Conservation (phyloP, 345 rosid genomes). For the Bruguiera parviflora region DNA sequence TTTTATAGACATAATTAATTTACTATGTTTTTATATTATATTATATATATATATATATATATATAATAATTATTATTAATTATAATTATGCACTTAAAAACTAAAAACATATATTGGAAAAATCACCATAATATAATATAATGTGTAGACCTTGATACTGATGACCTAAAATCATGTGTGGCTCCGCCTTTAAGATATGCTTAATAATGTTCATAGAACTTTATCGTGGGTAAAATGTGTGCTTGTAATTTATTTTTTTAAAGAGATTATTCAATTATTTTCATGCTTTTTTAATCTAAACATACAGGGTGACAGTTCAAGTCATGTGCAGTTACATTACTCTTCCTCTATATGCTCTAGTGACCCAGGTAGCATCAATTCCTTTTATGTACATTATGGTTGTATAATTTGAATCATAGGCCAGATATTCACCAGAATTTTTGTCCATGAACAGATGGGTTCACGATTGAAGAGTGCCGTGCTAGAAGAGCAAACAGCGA, state of each 20-base stretch:
- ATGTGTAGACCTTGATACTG: too few species aligned
- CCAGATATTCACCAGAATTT: not conserved
- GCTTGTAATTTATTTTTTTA: not conserved
- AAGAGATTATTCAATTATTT: too few species aligned
- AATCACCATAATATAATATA: too few species aligned
- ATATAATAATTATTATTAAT: too few species aligned
- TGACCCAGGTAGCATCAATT: slow-evolving; percentile 22
- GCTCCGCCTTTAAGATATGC: too few species aligned
- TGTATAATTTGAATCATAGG: not conserved
- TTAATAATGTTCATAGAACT: too few species aligned
- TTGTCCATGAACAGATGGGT: slow-evolving; percentile 34
- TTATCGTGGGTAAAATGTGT: not conserved
- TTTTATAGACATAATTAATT: too few species aligned
- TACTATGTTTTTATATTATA: too few species aligned
- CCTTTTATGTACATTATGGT: not conserved
- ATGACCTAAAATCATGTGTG: too few species aligned
- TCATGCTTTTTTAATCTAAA: not conserved
- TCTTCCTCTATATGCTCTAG: slow-evolving; percentile 42
- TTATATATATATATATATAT: too few species aligned
- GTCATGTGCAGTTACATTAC: slow-evolving; percentile 43
- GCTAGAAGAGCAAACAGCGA: slow-evolving; percentile 29
- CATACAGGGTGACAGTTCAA: slow-evolving; percentile 34
- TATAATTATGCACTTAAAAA: too few species aligned
- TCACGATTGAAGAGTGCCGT: slow-evolving; percentile 34
- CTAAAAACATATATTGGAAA: too few species aligned